These are phyloP conservation scores for Rhynchospora pubera DNA, from an alignment of 176 grass and related monocot genomes.

Conservation along the genomic window DNA sequence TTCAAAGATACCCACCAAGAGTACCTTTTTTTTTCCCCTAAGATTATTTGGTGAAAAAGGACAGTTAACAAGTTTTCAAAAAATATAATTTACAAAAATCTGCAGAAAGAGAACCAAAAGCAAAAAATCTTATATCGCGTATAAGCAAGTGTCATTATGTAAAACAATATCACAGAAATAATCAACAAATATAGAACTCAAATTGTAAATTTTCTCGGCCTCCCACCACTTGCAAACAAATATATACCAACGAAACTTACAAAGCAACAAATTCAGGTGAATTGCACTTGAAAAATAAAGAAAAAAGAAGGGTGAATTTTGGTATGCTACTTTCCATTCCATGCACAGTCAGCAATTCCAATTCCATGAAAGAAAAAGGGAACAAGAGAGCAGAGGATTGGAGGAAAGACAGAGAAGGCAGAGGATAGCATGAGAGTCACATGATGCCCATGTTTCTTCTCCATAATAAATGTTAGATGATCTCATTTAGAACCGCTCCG, in stretches of 20 bases:
- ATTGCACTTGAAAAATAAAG: neutral
- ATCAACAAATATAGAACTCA: neutral
- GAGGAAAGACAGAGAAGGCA: neutral
- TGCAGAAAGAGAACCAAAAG: too few relatives aligned
- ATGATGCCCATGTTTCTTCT: neutral
- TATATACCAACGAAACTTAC: neutral
- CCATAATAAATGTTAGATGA: neutral
- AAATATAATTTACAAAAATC: too few relatives aligned
- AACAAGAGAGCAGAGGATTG: neutral
- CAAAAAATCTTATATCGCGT: too few relatives aligned
- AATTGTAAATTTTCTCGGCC: neutral
- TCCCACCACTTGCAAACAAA: neutral
- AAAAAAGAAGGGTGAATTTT: neutral
- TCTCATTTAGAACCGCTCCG: neutral
- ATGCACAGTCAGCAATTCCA: neutral
- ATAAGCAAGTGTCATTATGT: too few relatives aligned
- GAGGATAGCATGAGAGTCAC: conserved; percentile 11
- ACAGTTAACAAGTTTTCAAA: too few relatives aligned
- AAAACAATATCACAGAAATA: neutral
- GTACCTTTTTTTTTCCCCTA: too few relatives aligned
- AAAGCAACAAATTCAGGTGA: neutral
- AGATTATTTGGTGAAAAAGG: too few relatives aligned
- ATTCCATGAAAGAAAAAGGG: neutral
- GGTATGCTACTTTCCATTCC: neutral
- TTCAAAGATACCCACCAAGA: too few relatives aligned